Evolutionary conservation across 139 green algal genomes (phyloP), one percentile per base, ranked within the genome.

Genomic region (Volvox africanus): DNA sequence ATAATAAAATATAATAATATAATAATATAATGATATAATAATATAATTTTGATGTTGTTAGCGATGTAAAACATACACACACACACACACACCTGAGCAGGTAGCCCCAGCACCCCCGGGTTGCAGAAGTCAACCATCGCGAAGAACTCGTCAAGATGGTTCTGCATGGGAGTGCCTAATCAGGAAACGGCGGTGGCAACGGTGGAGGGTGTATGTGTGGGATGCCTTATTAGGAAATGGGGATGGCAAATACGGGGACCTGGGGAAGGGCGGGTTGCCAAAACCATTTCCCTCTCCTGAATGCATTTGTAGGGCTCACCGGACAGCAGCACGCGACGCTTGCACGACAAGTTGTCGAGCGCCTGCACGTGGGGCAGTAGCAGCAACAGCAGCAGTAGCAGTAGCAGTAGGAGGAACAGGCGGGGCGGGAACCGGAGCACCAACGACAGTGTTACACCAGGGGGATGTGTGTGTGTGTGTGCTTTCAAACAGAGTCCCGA

Each of bases 111-210:
- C 80, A 92, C 88, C 16, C 80, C 88, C 0, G 98, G 98, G 93
- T 99, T 99, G 93, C 94, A 97, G 87, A 99, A 99, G 92, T 97
- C 96, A 0, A 99, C 98, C 98, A 99, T 99, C 81, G 98, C 96
- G 90, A 95, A 99, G 91, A 99, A 99, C 92, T 99, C 97, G 84
- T 99, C 97, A 69, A 99, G 94, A 67, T 99, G 96, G 94, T 99
- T 99, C 94, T 99, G 98, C 93, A 99, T 95, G 24, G 97, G 97
- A 0, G 97, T 99, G 61, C 98, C 98, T 50, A 76, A 73, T 73
- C 65, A 73, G 65, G 65, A 24, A 73, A 73, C 11, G 44, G 44
- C 44, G 44, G 44, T 55, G 44, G 44, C 44, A 9, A 9, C 44
- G 44, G 44, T 55, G 44, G 44, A 55, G 44, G 44, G 18, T 11